phyloP scores from a whole-genome alignment of 208 protist genomes.

The Crithidia brevicula region DNA sequence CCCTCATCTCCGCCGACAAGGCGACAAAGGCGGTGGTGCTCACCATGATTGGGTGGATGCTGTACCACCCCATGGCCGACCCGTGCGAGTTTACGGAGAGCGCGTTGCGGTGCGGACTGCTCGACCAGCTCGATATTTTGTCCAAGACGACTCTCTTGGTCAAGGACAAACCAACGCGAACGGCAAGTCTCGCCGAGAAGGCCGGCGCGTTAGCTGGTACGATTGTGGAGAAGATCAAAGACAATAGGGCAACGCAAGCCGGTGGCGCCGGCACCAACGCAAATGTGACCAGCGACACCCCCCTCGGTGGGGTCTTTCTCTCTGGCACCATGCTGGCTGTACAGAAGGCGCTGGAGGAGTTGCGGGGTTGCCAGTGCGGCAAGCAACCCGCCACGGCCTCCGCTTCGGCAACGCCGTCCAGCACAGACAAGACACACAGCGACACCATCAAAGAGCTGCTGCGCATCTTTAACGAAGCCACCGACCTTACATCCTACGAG shows the following conservation, averaged over 20 bases:
- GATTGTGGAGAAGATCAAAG: slow-evolving; percentile 37
- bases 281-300: slow-evolving; percentile 6
- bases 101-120: slow-evolving; percentile 68
- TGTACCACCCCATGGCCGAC: slow-evolving; percentile 53
- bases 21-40: slow-evolving; percentile 81
- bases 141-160: slow-evolving; percentile 44
- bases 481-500: slow-evolving; percentile 56
- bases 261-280: slow-evolving; percentile 10
- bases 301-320: slow-evolving; percentile 15
- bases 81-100: slow-evolving; percentile 56
- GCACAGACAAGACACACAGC: slow-evolving; percentile 30
- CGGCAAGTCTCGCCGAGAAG: slow-evolving; percentile 47
- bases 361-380: slow-evolving; percentile 17
- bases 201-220: slow-evolving; percentile 27
- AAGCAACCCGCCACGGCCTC: background rate
- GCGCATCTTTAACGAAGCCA: slow-evolving; percentile 31
- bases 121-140: slow-evolving; percentile 54
- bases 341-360: slow-evolving; percentile 27
- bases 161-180: slow-evolving; percentile 49
- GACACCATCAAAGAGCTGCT: slow-evolving; percentile 34
- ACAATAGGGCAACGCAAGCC: background rate
- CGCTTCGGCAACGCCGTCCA: background rate
- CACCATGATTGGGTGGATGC: slow-evolving; percentile 88
- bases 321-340: slow-evolving; percentile 24
- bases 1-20: slow-evolving; percentile 73